Evolutionary conservation across 176 grass and related monocot species (phyloP), one percentile per base, ranked within the genome.

Genomic region (Elaeis guineensis): DNA sequence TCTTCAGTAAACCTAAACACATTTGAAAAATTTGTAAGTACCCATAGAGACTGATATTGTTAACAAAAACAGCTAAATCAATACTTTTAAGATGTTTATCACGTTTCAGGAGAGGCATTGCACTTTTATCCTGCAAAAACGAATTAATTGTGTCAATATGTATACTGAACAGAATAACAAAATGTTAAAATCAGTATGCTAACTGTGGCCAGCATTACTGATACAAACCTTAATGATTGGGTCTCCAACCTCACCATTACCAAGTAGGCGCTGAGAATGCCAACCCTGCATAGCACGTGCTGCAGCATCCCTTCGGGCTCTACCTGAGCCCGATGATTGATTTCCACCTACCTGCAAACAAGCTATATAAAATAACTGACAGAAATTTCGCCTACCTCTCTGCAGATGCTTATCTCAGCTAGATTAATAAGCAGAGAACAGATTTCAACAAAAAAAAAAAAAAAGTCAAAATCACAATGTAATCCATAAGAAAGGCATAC

Each of bases 211-310:
- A 64, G 54, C 24, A 49, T 48, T 17, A 25, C 15, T 53, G 0
- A 44, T 19, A 39, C 62, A 70, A 52, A 96, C 83, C 75, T 98
- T 89, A 57, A 89, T 71, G 51, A 79, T 85, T 49, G 75, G 85
- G 54, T 86, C 88, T 67, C 84, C 84, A 69, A 86, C 76, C 28
- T 77, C 71, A 19, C 75, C 82, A 61, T 93, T 99, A 67, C 76
- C 71, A 70, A 89, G 65, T 52, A 86, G 67, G 3, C 79, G 85
- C 11, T 99, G 85, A 22, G 88, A 86, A 69, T 93, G 85, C 94
- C 88, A 99, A 62, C 88, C 85, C 59, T 86, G 85, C 94, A 99
- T 99, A 68, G 94, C 94, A 50, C 88, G 79, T 0, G 80, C 74
- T 54, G 88, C 94, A 75, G 88, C 82, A 77, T 93, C 88, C 63